Percentiles rank a stretch among this genome's conserved stretches.
Conservation (phyloP, 139 green algal species). For the Chlamydomonas sp. region DNA sequence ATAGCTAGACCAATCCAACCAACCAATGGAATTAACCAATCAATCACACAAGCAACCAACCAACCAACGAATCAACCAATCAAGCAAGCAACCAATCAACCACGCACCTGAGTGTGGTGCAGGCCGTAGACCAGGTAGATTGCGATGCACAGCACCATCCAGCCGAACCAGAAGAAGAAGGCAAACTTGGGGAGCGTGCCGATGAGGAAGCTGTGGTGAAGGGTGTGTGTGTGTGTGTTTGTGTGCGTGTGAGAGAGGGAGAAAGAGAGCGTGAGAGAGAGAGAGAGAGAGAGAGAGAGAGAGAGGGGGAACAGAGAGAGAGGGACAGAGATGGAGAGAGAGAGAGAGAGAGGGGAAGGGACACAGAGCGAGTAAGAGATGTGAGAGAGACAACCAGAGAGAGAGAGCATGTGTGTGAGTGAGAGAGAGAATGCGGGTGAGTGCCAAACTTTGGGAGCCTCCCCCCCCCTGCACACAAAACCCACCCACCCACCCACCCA, state of each 20-base stretch:
- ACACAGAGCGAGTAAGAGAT: no score
- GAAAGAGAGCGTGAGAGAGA: background rate
- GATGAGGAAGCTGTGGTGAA: slow-evolving; percentile 6
- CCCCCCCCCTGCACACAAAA: no score
- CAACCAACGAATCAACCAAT: no score
- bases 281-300: background rate
- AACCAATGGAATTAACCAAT: no score
- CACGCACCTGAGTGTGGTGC: slow-evolving; percentile 10
- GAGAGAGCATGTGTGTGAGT: background rate
- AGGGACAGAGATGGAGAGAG: background rate
- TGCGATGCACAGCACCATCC: slow-evolving; percentile 1
- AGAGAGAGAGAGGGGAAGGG: slow-evolving; percentile 1
- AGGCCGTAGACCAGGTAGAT: slow-evolving; percentile 8
- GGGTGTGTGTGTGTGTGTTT: background rate
- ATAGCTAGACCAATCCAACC: no score
- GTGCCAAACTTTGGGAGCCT: no score
- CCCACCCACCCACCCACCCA: no score
- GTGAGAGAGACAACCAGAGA: background rate
- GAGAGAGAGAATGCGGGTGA: background rate
- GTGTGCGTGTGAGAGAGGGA: background rate
- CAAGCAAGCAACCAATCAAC: no score
- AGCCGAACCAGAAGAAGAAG: slow-evolving; percentile 8
- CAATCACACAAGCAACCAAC: no score
- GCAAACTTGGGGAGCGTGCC: background rate
- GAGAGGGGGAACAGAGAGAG: background rate